phyloP scores from a whole-genome alignment of 2,329 filamentous ascomycete species.

The Ceratocystis harringtonii region DNA sequence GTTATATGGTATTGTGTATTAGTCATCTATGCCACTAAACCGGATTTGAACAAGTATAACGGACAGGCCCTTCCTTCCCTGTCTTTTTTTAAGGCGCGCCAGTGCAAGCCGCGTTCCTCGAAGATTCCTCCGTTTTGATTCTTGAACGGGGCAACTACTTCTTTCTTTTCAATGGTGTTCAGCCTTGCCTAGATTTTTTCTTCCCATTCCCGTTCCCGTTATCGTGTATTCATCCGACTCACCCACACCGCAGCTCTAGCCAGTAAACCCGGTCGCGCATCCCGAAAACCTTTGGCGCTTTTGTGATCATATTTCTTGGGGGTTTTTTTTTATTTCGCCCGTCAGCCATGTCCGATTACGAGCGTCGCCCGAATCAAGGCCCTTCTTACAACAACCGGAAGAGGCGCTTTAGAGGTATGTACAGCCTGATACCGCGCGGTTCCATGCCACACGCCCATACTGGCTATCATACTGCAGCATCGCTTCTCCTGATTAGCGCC shows the following conservation, averaged over 20 bases:
- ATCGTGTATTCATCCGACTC: not conserved
- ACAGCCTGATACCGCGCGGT: not conserved
- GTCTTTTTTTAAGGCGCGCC: conserved; percentile 5
- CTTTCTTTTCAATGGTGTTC: conserved; percentile 9
- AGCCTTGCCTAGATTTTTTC: conserved; percentile 17
- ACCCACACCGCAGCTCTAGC: not conserved
- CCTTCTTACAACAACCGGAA: conserved; percentile 48
- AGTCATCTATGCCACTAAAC: not conserved
- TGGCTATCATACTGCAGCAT: too few relatives aligned
- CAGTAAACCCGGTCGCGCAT: not conserved
- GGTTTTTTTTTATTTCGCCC: not conserved
- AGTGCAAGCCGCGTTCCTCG: conserved; percentile 6
- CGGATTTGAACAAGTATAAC: conserved; percentile 9
- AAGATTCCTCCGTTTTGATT: conserved; percentile 7
- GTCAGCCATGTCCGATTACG: conserved; percentile 39
- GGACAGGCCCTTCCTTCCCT: not conserved
- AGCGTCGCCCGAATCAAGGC: conserved; percentile 36
- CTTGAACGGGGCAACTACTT: conserved; percentile 2
- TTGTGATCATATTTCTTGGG: not conserved
- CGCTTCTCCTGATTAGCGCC: not conserved
- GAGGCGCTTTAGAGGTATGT: conserved; percentile 59
- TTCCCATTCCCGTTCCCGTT: not conserved
- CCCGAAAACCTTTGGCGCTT: not conserved
- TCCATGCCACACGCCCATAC: too few relatives aligned
- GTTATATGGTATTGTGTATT: not conserved